Evolutionary conservation across 2,329 filamentous ascomycete genomes (phyloP), one percentile per base, ranked within the genome.

Genomic region (Colletotrichum scovillei): DNA sequence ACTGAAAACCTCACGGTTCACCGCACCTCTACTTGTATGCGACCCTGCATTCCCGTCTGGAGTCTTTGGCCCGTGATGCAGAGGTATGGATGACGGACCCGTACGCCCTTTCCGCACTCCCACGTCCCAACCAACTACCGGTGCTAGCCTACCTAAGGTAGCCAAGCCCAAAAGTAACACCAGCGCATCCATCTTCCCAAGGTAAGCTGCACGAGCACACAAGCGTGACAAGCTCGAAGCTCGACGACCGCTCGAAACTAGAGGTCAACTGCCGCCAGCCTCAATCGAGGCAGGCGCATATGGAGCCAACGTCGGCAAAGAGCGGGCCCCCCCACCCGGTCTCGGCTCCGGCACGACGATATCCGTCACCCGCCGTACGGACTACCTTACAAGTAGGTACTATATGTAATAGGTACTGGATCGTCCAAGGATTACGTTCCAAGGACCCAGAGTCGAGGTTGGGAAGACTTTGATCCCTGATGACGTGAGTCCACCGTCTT

Each of bases 301-400:
- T 32, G 58, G 53, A 22, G 52, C 65, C 22, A 28, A 63, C 58
- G 26, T 65, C 70, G 70, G 67, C 67, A 70, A 60, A 70, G 46
- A 70, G 67, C 35, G 67, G 70, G 70, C 32, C 67, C 22, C 22
- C 60, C 8, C 46, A 32, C 42, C 53, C 60, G 46, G 66, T 62
- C 71, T 70, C 71, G 71, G 67, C 70, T 66, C 67, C 66, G 67
- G 70, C 66, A 46, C 42, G 5, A 16, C 19, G 42, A 49, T 49
- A 22, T 49, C 42, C 42, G 19, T 49, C 42, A 49, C 42, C 42
- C 19, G 42, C 19, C 19, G 42, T 19, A 30, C 30, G 42, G 35
- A 38, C 14, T 38, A 14, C 4, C 12, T 19, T 19, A 6, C 16
- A 46, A 46, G 42, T n/a, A 4, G 16, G 12, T 28, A n/a, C n/a